Evolutionary conservation across 345 rosid species (phyloP), one percentile per base, ranked within the genome.

Genomic region (Anacardium occidentale): DNA sequence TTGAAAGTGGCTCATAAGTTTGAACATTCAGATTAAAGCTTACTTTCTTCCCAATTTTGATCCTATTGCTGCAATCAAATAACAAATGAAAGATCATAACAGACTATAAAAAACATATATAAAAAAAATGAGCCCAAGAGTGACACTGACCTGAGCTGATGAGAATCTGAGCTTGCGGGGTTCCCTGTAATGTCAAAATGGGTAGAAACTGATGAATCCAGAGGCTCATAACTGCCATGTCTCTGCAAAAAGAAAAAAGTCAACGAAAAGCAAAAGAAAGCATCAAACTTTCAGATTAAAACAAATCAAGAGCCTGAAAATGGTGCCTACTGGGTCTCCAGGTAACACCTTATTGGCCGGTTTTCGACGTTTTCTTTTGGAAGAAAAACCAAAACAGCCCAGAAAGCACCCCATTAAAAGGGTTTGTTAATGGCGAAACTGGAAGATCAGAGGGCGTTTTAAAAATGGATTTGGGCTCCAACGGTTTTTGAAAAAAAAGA

Each of bases 11-110:
- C 74, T 94, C 98, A 60, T 88, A 94, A 45, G 89, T 82, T 68
- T 74, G 88, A 18, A 94, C 91, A 81, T 90, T 88, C 84, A 91
- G 85, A 79, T 94, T 82, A 42, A 94, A 92, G 64, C 96, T 85
- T n/a, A 92, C 98, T 81, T 84, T 92, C 80, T 92, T 94, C 77
- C 78, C 79, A 47, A 85, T 73, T 80, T 82, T 81, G 62, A 76
- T 64, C 76, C 78, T 81, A 26, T 74, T 75, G 42, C 86, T 82
- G 42, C 40, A 58, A 25, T 22, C 37, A 22, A 58, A 25, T 22
- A 1, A 61, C 12, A 25, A 21, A 61, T 48, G 20, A 50, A 48
- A 7, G n/a, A 60, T 50, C 32, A 25, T 26, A 3, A 47, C 7
- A 40, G 1, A 52, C 48, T 48, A 21, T 5, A 20, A 15, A 56